phyloP scores from a whole-genome alignment of 768 basidiomycete genomes.

The Leccinum subgranulosum region DNA sequence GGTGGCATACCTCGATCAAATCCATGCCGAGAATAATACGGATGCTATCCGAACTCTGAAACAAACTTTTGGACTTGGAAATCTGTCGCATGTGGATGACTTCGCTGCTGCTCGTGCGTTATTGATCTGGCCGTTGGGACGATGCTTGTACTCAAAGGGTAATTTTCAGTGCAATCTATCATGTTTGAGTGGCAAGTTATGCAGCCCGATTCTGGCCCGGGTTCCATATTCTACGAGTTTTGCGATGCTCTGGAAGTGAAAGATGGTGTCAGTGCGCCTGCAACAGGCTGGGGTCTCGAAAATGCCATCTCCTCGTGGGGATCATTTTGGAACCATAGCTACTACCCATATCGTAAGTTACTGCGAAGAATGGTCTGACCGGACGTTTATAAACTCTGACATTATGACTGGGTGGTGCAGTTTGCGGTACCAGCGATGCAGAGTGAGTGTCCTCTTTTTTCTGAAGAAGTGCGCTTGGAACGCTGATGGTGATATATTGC shows the following conservation, averaged over 20 bases:
- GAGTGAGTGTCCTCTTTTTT: slow-evolving; percentile 40
- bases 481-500: slow-evolving; percentile 35
- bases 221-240: slow-evolving; percentile 36
- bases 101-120: slow-evolving; percentile 53
- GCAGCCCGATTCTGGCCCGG: slow-evolving; percentile 48
- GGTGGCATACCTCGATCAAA: slow-evolving; percentile 57
- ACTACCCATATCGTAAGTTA: slow-evolving; percentile 43
- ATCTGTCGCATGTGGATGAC: slow-evolving; percentile 61
- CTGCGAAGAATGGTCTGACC: not conserved
- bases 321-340: slow-evolving; percentile 50
- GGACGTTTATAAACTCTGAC: not conserved
- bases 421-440: slow-evolving; percentile 45
- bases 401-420: slow-evolving; percentile 29
- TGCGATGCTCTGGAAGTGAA: slow-evolving; percentile 40
- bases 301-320: slow-evolving; percentile 62
- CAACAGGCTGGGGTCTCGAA: slow-evolving; percentile 57
- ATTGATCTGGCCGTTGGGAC: not conserved
- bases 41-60: slow-evolving; percentile 53
- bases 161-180: slow-evolving; percentile 47
- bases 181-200: slow-evolving; percentile 65
- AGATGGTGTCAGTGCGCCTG: slow-evolving; percentile 39
- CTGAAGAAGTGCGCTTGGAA: not conserved
- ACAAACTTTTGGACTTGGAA: slow-evolving; percentile 54
- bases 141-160: slow-evolving; percentile 14
- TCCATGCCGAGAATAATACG: slow-evolving; percentile 44